Conservation (phyloP, 176 grass and related monocot species). For the Raddia guianensis region DNA sequence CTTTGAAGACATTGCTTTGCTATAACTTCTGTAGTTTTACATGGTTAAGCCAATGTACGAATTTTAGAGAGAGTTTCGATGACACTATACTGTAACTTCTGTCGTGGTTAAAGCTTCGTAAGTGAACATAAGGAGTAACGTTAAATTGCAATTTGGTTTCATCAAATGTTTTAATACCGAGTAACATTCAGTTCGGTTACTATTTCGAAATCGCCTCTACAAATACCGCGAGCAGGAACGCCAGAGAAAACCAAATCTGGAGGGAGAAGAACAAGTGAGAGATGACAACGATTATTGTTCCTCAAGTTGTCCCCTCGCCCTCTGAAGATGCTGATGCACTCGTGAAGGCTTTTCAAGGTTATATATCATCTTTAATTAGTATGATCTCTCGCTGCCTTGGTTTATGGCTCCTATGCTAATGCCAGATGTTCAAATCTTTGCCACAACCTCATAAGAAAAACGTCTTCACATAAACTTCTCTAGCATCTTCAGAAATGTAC, state of each 20-base stretch:
- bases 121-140: background rate
- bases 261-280: background rate
- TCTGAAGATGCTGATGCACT: slow-evolving; percentile 74
- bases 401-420: background rate
- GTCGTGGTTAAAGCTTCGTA: background rate
- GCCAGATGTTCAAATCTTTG: background rate
- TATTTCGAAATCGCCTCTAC: slow-evolving; percentile 3
- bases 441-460: background rate
- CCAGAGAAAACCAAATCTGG: background rate
- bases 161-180: background rate
- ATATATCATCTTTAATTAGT: background rate
- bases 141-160: background rate
- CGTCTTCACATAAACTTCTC: background rate
- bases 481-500: background rate
- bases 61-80: background rate
- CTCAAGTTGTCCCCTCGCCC: slow-evolving; percentile 60
- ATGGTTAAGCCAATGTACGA: background rate
- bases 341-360: slow-evolving; percentile 83
- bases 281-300: slow-evolving; percentile 70
- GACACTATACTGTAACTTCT: background rate
- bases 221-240: background rate
- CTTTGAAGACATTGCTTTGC: too few species aligned
- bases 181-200: background rate
- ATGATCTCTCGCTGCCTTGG: background rate
- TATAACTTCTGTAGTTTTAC: too few species aligned